Base-by-base conservation (phyloP, 140 eudicot species). In the Cichorium intybus region DNA sequence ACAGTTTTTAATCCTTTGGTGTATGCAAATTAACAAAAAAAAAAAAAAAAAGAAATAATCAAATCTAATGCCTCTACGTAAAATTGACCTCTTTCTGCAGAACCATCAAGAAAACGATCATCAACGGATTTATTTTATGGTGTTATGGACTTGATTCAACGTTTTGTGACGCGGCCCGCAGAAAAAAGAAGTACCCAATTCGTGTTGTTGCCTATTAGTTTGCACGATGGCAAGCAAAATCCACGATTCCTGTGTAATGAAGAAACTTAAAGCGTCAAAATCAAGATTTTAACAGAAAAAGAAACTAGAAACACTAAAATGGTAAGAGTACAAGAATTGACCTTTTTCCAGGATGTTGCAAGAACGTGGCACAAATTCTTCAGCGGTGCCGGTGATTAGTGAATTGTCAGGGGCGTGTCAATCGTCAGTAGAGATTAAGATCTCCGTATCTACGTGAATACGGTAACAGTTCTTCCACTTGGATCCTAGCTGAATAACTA, bases 381-480 rank as follows among this genome's bases (percentile, higher is more conserved):
- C n/a, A n/a, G 9, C 10, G 11, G 27, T 7, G 67, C 37, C 22
- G 35, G 15, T 7, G 4, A 10, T 14, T 37, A 4, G 39, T 62
- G 17, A n/a, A 62, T 5, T 15, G 14, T 34, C n/a, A 41, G 8
- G 23, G 6, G n/a, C 6, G 33, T 0, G 17, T 14, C 49, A 37
- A 53, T 55, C 70, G 21, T 87, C 57, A 72, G 68, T 47, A 69
- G 68, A 65, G 69, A 68, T 58, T 56, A 51, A 73, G 66, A 24
- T 77, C 75, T 39, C 43, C 64, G 61, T 83, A 83, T 72, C 79
- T 78, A 65, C 77, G 71, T 10, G 95, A 61, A 60, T 60, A 70
- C 4, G 96, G 97, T 50, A 91, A 69, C 60, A 91, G 63, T 74
- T 91, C 97, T 77, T 91, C 97, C 50, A 85, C 86, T 76, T 87